Conservation (phyloP, 306 rosid genomes). For the Vachellia collinsii region DNA sequence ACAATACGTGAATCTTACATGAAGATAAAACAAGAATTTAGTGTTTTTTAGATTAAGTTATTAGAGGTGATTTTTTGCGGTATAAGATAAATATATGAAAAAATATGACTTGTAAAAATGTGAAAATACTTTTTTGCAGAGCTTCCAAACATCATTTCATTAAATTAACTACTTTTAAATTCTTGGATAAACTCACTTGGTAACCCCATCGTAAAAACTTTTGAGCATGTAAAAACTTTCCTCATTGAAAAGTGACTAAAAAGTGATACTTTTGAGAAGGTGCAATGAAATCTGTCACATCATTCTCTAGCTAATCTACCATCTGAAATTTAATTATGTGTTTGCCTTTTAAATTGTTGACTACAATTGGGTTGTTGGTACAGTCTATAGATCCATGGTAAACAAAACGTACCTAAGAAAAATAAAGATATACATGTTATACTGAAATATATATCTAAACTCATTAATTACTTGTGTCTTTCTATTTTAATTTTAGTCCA, state of each 20-base stretch:
- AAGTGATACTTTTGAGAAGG: not conserved
- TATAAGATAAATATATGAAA: too few relatives aligned
- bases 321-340: too few relatives aligned
- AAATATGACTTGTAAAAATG: too few relatives aligned
- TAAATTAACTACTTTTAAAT: not conserved
- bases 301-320: not conserved
- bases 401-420: not conserved
- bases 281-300: not conserved
- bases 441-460: not conserved
- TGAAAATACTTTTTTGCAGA: too few relatives aligned
- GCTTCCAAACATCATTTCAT: too few relatives aligned
- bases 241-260: not conserved
- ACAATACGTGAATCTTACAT: not conserved
- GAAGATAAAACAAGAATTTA: not conserved
- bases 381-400: not conserved
- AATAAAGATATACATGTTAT: not conserved
- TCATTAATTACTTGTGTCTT: not conserved
- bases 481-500: not conserved
- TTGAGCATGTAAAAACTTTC: not conserved
- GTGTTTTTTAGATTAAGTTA: too few relatives aligned
- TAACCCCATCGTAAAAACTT: not conserved
- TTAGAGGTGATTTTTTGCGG: too few relatives aligned
- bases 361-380: slow-evolving; percentile 18
- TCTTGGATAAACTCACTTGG: not conserved
- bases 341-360: not conserved